phyloP scores from a whole-genome alignment of 2,329 filamentous ascomycete genomes.

The Myotisia sp. region DNA sequence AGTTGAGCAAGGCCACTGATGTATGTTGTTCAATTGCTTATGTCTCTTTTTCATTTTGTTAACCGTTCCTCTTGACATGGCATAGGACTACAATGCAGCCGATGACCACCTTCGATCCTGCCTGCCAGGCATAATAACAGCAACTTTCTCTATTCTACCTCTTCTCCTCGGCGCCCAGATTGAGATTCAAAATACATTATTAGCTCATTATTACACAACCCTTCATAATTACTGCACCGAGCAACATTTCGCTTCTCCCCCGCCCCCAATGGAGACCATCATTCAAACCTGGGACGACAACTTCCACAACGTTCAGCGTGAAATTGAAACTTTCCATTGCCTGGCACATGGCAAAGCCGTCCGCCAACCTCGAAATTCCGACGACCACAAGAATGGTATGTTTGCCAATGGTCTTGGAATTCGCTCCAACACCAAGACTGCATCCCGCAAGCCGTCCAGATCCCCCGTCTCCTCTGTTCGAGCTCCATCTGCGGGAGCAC shows the following conservation, averaged over 20 bases:
- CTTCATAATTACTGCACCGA: constrained; percentile 60
- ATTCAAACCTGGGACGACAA: constrained; percentile 50
- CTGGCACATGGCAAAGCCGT: constrained; percentile 55
- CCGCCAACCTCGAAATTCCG: constrained; percentile 40
- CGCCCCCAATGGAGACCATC: constrained; percentile 58
- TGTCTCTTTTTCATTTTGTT: constrained; percentile 1
- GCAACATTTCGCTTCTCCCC: constrained; percentile 53
- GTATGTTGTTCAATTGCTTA: too few relatives aligned
- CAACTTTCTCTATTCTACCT: constrained; percentile 60
- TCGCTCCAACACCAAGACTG: constrained; percentile 25
- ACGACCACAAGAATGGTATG: constrained; percentile 34
- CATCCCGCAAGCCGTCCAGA: constrained; percentile 19
- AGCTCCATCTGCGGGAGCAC: constrained; percentile 16
- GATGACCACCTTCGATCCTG: constrained; percentile 59
- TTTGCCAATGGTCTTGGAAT: constrained; percentile 19
- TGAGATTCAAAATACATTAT: constrained; percentile 60
- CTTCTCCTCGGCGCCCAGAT: constrained; percentile 56
- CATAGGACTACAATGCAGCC: constrained; percentile 55
- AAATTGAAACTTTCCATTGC: constrained; percentile 51
- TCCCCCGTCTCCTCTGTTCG: constrained; percentile 17
- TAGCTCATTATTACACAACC: constrained; percentile 65
- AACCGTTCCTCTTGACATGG: constrained; percentile 6
- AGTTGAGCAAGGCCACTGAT: constrained; percentile 51
- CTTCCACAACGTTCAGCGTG: constrained; percentile 49
- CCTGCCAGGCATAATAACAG: constrained; percentile 56